phyloP scores from a whole-genome alignment of 1,284 basidiomycete species.

The Trichosporon sp. region DNA sequence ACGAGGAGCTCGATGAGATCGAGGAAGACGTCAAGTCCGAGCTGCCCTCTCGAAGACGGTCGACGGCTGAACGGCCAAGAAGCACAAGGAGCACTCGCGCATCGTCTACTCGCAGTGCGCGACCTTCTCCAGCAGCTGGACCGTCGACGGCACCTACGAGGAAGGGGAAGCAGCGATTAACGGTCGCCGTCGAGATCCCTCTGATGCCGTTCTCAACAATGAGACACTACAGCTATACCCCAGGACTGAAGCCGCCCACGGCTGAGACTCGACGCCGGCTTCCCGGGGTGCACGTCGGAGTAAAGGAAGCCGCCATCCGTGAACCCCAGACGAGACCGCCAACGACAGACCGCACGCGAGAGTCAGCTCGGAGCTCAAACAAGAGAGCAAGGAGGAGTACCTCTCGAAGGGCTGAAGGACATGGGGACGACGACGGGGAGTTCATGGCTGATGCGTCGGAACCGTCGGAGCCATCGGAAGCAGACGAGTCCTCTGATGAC shows the following conservation, averaged over 20 bases:
- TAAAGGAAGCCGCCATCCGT: background rate
- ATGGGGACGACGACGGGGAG: background rate
- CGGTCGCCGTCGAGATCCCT: slow-evolving; percentile 1
- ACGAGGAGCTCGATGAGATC: background rate
- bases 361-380: background rate
- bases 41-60: background rate
- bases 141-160: background rate
- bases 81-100: background rate
- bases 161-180: background rate
- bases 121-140: background rate
- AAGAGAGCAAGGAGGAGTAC: background rate
- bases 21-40: background rate
- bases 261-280: background rate
- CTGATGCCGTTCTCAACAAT: background rate
- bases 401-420: background rate
- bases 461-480: background rate
- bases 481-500: background rate
- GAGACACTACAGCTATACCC: background rate
- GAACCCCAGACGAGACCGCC: background rate
- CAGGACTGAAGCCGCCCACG: background rate
- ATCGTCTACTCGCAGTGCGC: background rate
- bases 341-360: background rate
- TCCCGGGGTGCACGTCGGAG: background rate
- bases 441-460: background rate
- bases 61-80: background rate